Conservation (phyloP, 106 monocot species). For the Ottelia alismoides region DNA sequence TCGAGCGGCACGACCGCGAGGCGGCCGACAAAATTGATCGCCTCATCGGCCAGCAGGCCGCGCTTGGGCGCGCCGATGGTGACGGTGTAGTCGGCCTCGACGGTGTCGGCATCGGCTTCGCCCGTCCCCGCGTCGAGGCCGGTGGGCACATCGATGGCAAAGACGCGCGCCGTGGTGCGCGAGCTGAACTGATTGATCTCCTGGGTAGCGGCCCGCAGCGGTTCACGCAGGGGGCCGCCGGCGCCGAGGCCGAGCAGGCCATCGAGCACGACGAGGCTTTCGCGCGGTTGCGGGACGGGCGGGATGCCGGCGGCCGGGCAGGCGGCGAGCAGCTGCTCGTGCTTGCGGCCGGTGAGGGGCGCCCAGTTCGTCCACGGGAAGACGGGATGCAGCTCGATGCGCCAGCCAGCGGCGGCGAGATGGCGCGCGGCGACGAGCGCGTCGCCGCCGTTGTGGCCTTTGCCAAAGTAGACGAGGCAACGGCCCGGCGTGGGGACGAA, state of each 20-base stretch:
- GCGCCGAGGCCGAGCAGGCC: not conserved
- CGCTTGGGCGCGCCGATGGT: not conserved
- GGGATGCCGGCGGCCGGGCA: not conserved
- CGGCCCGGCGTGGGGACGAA: not conserved
- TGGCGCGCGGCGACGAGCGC: not conserved
- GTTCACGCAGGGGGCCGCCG: not conserved
- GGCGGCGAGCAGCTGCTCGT: not conserved
- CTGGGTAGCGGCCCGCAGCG: not conserved
- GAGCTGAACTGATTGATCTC: not conserved
- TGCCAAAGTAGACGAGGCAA: not conserved
- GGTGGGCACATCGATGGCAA: not conserved
- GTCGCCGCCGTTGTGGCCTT: not conserved
- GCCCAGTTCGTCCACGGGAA: not conserved
- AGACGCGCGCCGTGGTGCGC: no score
- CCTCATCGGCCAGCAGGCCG: not conserved
- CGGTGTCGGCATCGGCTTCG: not conserved
- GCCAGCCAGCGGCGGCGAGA: not conserved
- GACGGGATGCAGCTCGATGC: not conserved
- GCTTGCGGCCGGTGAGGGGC: not conserved
- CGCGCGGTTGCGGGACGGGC: not conserved
- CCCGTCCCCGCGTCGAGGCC: not conserved
- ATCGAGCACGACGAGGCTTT: not conserved
- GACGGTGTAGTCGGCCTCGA: not conserved
- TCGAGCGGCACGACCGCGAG: not conserved
- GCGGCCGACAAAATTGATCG: not conserved